A percentile compares a stretch with the other conserved stretches of the same genome.
Conservation (phyloP, 1,284 basidiomycete genomes). For the Agaricales sp. region DNA sequence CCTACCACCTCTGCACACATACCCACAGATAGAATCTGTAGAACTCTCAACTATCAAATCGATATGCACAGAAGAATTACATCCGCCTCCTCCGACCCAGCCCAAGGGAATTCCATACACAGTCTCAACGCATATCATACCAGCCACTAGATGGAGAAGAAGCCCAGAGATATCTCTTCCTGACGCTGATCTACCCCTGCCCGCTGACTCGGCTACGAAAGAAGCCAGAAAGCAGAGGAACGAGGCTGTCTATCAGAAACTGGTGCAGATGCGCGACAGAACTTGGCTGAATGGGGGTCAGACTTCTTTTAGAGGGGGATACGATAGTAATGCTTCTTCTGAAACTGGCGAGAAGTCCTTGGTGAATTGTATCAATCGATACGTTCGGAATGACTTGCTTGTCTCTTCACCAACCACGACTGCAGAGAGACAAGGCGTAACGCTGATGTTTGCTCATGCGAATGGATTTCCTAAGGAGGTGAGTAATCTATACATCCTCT, state of each 20-base stretch:
- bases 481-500: no score
- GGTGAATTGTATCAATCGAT: not conserved
- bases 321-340: no score
- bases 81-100: constrained; percentile 6
- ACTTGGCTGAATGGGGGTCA: not conserved
- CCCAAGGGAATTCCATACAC: constrained; percentile 1
- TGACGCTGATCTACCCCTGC: no score
- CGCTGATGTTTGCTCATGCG: constrained; percentile 67
- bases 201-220: not conserved
- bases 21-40: no score
- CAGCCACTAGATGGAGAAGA: constrained; percentile 3
- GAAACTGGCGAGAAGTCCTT: not conserved
- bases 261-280: not conserved
- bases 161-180: constrained; percentile 1
- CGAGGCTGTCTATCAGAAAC: not conserved
- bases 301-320: not conserved
- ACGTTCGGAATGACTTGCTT: not conserved
- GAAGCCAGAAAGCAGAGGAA: not conserved
- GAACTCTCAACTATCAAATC: no score
- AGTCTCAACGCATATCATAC: constrained; percentile 6
- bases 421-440: constrained; percentile 44
- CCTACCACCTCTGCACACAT: no score
- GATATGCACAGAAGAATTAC: no score
- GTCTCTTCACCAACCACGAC: constrained; percentile 4
- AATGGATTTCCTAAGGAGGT: constrained; percentile 83